A percentile compares a stretch with the other conserved stretches of the same genome.
phyloP scores from a whole-genome alignment of 1,284 basidiomycete genomes.

The Ganoderma sinense region DNA sequence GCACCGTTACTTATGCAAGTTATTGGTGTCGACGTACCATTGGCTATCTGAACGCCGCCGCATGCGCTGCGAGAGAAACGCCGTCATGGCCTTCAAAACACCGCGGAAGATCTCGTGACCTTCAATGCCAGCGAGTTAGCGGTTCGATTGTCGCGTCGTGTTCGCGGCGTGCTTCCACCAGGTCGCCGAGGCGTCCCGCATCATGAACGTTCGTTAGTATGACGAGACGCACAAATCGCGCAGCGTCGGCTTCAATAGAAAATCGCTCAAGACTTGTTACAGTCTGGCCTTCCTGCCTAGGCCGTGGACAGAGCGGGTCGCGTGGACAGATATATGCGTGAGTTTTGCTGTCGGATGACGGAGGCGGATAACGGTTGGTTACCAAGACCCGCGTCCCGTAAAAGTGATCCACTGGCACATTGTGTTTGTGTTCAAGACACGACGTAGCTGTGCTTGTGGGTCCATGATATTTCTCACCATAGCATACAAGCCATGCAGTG shows the following conservation, averaged over 20 bases:
- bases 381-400: too few species aligned
- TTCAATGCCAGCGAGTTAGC: neutral
- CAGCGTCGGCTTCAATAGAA: neutral
- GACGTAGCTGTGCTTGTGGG: neutral
- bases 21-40: neutral
- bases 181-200: neutral
- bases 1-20: neutral
- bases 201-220: conserved; percentile 2
- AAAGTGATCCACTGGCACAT: too few species aligned
- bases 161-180: neutral
- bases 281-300: neutral
- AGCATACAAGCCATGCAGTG: neutral
- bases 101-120: neutral
- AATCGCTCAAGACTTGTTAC: neutral
- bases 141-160: neutral
- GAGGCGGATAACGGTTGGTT: neutral
- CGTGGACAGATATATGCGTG: neutral
- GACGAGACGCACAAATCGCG: conserved; percentile 12
- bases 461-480: neutral
- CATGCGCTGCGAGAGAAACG: neutral
- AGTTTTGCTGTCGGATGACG: conserved; percentile 6
- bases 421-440: too few species aligned
- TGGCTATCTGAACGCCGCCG: neutral
- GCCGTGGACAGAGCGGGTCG: neutral
- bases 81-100: neutral